phyloP scores from a whole-genome alignment of 805 yeast species.

The Candida suzukii region DNA sequence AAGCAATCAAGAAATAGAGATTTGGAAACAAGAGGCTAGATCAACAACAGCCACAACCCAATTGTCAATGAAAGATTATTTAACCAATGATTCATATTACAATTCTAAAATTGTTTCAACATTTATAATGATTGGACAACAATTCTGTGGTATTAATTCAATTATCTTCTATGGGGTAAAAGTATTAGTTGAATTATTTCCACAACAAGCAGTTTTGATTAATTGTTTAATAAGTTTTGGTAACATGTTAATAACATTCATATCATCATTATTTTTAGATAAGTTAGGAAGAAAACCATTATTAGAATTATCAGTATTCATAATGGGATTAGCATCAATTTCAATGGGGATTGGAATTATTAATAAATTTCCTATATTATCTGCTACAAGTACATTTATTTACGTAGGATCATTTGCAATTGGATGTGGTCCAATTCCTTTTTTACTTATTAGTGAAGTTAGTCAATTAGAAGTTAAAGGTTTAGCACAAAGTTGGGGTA shows the following conservation, averaged over 20 bases:
- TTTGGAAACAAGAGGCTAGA: constrained; percentile 24
- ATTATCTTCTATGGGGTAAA: constrained; percentile 91
- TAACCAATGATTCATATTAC: constrained; percentile 42
- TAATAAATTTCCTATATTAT: constrained; percentile 33
- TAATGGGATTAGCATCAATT: constrained; percentile 63
- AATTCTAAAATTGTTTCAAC: constrained; percentile 62
- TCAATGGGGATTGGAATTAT: constrained; percentile 63
- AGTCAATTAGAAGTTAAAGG: constrained; percentile 76
- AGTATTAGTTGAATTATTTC: constrained; percentile 65
- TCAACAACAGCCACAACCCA: constrained; percentile 19
- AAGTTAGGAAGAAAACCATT: constrained; percentile 68
- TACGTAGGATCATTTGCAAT: constrained; percentile 84
- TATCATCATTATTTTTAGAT: constrained; percentile 73
- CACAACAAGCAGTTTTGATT: constrained; percentile 60
- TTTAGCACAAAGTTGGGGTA: constrained; percentile 89
- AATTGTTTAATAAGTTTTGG: constrained; percentile 72
- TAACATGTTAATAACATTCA: constrained; percentile 68
- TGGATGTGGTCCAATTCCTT: constrained; percentile 95
- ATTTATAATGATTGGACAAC: constrained; percentile 76
- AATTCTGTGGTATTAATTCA: constrained; percentile 87
- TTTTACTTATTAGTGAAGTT: constrained; percentile 81
- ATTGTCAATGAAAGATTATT: constrained; percentile 32
- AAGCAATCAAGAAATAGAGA: constrained; percentile 17
- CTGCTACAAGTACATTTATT: constrained; percentile 57
- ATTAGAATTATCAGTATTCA: constrained; percentile 52